Percentiles rank a stretch among this genome's conserved stretches.
Conservation (phyloP, 805 yeast genomes). For the Wickerhamomyces bisporus region DNA sequence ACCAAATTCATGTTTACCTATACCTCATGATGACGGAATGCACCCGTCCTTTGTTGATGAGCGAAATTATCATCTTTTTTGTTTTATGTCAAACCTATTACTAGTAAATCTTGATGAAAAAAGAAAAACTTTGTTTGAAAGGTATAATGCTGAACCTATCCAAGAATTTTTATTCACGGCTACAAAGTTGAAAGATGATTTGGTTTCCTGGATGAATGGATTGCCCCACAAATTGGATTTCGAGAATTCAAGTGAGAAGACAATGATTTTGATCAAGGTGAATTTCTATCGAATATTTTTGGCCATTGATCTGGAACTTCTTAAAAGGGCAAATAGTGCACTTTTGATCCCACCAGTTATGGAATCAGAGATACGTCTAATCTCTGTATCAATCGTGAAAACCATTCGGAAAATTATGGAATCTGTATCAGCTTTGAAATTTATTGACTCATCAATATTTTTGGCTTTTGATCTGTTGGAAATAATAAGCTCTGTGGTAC, state of each 20-base stretch:
- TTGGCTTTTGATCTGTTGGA: not conserved
- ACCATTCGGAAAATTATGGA: not conserved
- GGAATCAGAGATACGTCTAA: not conserved
- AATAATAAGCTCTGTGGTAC: not conserved
- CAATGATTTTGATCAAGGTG: not conserved
- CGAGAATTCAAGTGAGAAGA: not conserved
- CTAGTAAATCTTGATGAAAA: not conserved
- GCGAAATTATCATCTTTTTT: constrained; percentile 2
- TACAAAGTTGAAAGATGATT: constrained; percentile 1
- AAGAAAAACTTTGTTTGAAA: not conserved
- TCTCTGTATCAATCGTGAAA: not conserved
- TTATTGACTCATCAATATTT: not conserved
- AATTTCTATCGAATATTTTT: not conserved
- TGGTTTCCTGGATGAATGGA: not conserved
- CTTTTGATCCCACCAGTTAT: not conserved
- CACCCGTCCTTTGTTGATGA: not conserved
- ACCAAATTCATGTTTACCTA: constrained; percentile 2
- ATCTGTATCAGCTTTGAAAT: not conserved
- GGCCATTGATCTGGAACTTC: not conserved
- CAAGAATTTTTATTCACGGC: not conserved
- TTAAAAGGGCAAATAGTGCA: not conserved
- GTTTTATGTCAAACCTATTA: constrained; percentile 3
- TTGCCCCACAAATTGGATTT: not conserved
- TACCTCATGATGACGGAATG: not conserved
- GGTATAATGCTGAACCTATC: not conserved